A percentile compares a stretch with the other conserved stretches of the same genome.
phyloP scores from a whole-genome alignment of 768 basidiomycete species.

The Russula lepida region DNA sequence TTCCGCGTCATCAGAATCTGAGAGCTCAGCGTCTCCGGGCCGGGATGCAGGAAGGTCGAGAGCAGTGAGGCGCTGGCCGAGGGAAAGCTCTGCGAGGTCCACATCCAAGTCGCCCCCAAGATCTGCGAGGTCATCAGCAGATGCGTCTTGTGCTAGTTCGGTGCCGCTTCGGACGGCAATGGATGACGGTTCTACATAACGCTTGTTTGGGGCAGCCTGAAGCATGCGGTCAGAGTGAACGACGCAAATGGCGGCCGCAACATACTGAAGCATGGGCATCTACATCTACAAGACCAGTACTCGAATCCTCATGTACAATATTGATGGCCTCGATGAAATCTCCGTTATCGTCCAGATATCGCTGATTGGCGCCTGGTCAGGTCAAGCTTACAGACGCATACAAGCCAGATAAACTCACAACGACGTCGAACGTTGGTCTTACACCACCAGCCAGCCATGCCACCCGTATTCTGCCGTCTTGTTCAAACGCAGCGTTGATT shows the following conservation, averaged over 20 bases:
- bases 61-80: constrained; percentile 83
- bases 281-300: constrained; percentile 22
- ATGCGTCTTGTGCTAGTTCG: constrained; percentile 50
- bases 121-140: constrained; percentile 43
- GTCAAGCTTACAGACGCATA: not conserved
- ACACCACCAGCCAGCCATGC: constrained; percentile 49
- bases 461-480: constrained; percentile 40
- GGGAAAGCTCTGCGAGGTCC: constrained; percentile 81
- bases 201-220: constrained; percentile 45
- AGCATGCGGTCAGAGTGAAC: not conserved
- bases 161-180: constrained; percentile 60
- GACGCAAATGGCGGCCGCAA: not conserved
- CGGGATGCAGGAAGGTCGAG: constrained; percentile 40
- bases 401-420: constrained; percentile 37
- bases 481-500: constrained; percentile 40
- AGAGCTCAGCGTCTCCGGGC: constrained; percentile 31
- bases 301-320: constrained; percentile 34
- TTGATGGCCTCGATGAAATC: constrained; percentile 44
- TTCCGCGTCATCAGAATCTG: constrained; percentile 44
- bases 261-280: constrained; percentile 13
- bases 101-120: constrained; percentile 69
- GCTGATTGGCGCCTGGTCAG: constrained; percentile 30
- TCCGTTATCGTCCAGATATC: constrained; percentile 46
- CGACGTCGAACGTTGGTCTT: constrained; percentile 48
- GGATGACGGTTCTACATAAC: constrained; percentile 57